Base-by-base conservation (phyloP, 2,329 filamentous ascomycete species). In the Trichophyton simii region DNA sequence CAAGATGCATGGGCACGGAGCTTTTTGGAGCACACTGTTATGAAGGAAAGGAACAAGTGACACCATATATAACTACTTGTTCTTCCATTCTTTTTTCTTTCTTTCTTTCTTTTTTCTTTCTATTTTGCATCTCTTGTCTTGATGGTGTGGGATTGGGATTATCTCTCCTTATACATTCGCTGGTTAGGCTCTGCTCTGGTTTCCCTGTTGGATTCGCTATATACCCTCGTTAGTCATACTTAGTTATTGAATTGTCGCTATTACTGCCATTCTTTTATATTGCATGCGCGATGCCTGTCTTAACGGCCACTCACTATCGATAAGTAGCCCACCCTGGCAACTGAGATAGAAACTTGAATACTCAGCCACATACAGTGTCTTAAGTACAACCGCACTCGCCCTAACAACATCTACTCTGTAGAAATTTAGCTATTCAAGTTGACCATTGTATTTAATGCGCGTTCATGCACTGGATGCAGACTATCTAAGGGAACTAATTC, bases 1-100 rank as follows among this genome's bases (percentile, higher is more conserved):
- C 75, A 78, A 58, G 87, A 89, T 73, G 73, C 76, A 59, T 77
- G 77, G 68, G 86, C 86, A 15, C 68, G 71, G 59, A 69, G 71
- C 58, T 65, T 73, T 65, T 65, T 79, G 67, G 69, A 72, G 60
- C 65, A 73, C 61, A 55, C 74, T 60, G 60, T 68, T 65, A 5
- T 65, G 61, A 46, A 61, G n/a, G 59, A 64, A 46, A 61, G 60
- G 48, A 59, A 48, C 25, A 59, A 59, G 42, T 59, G 28, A 48
- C 34, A 31, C 42, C 1, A 2, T 15, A n/a, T 54, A 31, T 54
- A n/a, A n/a, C n/a, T n/a, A 31, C 9, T 38, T 38, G 34, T 13
- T 38, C 34, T 13, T 3, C 28, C 28, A 28, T 28, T 28, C 34
- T 36, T 11, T 36, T 36, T 36, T n/a, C n/a, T n/a, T n/a, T n/a